Evolutionary conservation across 108 stramenopile species (phyloP), one percentile per base, ranked within the genome.

Genomic region (Nitzschia putrida): DNA sequence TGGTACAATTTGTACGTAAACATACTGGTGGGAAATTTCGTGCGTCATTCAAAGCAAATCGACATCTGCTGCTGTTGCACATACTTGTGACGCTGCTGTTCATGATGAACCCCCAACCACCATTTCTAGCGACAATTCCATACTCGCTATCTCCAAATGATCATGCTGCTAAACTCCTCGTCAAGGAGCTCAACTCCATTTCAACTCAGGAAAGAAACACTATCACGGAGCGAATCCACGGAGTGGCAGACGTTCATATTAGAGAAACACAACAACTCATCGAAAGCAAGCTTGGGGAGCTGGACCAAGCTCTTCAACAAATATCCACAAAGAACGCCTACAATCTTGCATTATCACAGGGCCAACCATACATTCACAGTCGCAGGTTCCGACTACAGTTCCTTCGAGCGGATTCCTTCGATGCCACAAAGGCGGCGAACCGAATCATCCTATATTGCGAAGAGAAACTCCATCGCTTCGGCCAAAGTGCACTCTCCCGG

Each of bases 361-460:
- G 8, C n/a, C n/a, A n/a, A n/a, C n/a, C n/a, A n/a, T 78, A 78
- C 14, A 72, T 78, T 5, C 34, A 18, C 6, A 25, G 45, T 20
- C 11, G 1, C 6, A 29, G 12, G 16, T 78, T 78, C 41, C 66
- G 65, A 16, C 69, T 82, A 20, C 41, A 44, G 51, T 79, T 82
- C 43, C 64, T 82, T 25, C 73, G 81, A 18, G 64, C 78, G 8
- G 81, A 82, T 26, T 21, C 38, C 16, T 82, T 82, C 45, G 70
- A 82, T 76, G 51, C 74, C 0, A 29, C 14, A 3, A 13, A 24
- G 14, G 73, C 80, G 7, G 80, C 80, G 0, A 14, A 21, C 0
- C 72, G 80, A 9, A 74, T 81, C 45, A 24, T 68, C 4, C 7
- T 49, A 9, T 55, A 74, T 58, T 64, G 74, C 25, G 80, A 74